Evolutionary conservation across 1,284 basidiomycete species (phyloP).

Genomic region (Amylostereum chailletii): DNA sequence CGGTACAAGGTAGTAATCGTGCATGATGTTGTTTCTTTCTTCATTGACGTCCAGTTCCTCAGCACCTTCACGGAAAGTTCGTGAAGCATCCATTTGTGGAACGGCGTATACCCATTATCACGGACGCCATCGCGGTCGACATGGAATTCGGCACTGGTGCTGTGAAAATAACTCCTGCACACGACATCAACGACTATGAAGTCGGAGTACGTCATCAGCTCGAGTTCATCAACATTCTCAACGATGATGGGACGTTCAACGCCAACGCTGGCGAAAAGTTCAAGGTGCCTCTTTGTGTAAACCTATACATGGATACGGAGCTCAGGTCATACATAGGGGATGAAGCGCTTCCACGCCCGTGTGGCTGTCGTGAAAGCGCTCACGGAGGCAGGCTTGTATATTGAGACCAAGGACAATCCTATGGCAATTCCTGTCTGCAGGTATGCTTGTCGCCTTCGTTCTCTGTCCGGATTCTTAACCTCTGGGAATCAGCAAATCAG

Average conservation of each 20-base stretch:
- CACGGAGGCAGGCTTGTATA: conserved; percentile 80
- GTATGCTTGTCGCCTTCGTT: conserved; percentile 24
- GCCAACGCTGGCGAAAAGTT: conserved; percentile 80
- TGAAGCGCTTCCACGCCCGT: conserved; percentile 95
- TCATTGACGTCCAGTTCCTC: background rate
- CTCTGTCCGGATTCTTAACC: no score
- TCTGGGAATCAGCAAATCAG: conserved; percentile 63
- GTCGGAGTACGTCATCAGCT: conserved; percentile 86
- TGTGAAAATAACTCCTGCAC: conserved; percentile 99
- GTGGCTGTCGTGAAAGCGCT: conserved; percentile 79
- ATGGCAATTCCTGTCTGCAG: conserved; percentile 93
- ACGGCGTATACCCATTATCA: conserved; percentile 84
- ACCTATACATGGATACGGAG: background rate
- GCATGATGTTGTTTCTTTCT: background rate
- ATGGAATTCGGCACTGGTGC: conserved; percentile 98
- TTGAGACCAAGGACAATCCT: conserved; percentile 92
- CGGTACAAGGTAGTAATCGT: conserved; percentile 59
- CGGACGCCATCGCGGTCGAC: conserved; percentile 77
- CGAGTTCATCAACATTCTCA: conserved; percentile 92
- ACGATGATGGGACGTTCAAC: conserved; percentile 97
- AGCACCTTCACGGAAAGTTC: conserved; percentile 91
- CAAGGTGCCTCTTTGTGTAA: conserved; percentile 32
- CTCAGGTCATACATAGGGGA: conserved; percentile 46
- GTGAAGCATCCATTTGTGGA: conserved; percentile 87
- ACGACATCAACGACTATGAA: conserved; percentile 97